Base-by-base conservation (phyloP, 78 protist species). In the Parvularia atlantis region DNA sequence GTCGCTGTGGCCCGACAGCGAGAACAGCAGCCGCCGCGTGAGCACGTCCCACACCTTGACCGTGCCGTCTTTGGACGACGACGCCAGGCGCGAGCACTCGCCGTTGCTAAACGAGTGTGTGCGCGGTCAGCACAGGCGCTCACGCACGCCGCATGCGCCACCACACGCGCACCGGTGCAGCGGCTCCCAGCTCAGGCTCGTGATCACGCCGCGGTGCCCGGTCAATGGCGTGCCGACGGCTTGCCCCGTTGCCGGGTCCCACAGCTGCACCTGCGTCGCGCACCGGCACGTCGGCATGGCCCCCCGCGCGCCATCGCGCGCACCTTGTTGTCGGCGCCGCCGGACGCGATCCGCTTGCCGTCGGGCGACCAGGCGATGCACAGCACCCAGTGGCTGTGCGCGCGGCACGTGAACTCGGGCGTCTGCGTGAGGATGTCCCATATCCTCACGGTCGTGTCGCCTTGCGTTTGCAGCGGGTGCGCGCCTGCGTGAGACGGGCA, bases 361-460 rank as follows among this genome's bases (percentile, higher is more conserved):
- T 91, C 91, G 14, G 98, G 97, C 40, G 95, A 86, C 93, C 95
- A 93, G 1, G 89, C 83, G 9, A 91, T 71, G 69, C 63, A 84
- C 33, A 89, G 81, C 46, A 96, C 97, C 96, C 93, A 88, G 56
- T 73, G 62, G 0, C 56, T 71, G 73, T 94, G 96, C 20, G 90
- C 98, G 22, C 11, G 4, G 73, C 67, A 74, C 16, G 80, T 86
- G 40, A 0, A 0, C 35, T n/a, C 11, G 19, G 97, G 96, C 33
- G 91, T 89, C 44, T 60, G 58, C 14, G 96, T 93, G 30, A 26
- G 11, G 28, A 92, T 3, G 35, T 94, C 98, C 99, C 99, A 96
- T 30, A 96, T 20, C 24, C 99, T 78, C 20, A 96, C 78, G 3
- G 96, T 90, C 5, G 28, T 64, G 62, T 89, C 94, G 13, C 94